A percentile compares a stretch with the other conserved stretches of the same genome.
Evolutionary conservation across 495 filamentous ascomycete genomes (phyloP).

Genomic region (Annulohypoxylon moriforme): DNA sequence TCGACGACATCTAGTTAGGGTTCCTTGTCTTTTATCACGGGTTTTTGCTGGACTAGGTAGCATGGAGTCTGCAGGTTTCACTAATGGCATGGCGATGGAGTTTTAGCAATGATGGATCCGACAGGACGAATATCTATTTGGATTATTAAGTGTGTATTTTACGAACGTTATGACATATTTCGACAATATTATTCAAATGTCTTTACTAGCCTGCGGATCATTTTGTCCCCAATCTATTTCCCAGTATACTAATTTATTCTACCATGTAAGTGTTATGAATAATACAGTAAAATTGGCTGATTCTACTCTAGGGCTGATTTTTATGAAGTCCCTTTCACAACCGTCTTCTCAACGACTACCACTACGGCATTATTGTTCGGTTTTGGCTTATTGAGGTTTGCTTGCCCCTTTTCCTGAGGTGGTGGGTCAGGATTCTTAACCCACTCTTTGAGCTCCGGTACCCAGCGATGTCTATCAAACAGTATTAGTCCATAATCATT

Average conservation of each 20-base stretch:
- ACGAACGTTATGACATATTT: neutral
- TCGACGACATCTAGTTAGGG: neutral
- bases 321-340: conserved; percentile 27
- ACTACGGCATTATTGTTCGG: conserved; percentile 40
- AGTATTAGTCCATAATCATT: conserved; percentile 38
- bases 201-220: neutral
- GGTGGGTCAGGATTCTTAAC: conserved; percentile 51
- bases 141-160: neutral
- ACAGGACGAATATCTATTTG: neutral
- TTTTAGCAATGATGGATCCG: neutral
- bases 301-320: too few species aligned
- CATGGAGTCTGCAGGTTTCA: neutral
- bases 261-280: neutral
- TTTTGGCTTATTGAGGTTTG: conserved; percentile 37
- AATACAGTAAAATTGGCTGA: neutral
- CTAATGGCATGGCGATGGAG: conserved; percentile 23
- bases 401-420: conserved; percentile 27
- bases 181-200: neutral
- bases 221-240: neutral
- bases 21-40: neutral
- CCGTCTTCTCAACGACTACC: conserved; percentile 45
- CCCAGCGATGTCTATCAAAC: conserved; percentile 59
- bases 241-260: neutral
- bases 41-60: neutral
- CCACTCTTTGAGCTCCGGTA: conserved; percentile 60